A percentile compares a stretch with the other conserved stretches of the same genome.
phyloP scores from a whole-genome alignment of 805 yeast species.

The Wickerhamiella sorbophila region DNA sequence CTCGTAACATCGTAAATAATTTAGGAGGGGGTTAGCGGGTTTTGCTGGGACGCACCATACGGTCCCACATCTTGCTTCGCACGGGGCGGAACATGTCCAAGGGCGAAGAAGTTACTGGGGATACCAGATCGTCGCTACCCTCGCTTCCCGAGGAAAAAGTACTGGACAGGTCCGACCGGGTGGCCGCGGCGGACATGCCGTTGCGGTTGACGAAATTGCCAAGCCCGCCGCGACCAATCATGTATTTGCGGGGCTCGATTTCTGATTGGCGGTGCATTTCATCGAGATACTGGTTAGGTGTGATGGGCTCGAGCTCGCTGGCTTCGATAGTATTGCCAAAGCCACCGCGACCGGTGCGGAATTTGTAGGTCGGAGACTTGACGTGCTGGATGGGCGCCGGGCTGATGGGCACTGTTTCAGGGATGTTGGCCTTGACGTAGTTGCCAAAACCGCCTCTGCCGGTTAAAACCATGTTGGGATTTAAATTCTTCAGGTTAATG shows the following conservation, averaged over 20 bases:
- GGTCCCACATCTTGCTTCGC: conserved; percentile 6
- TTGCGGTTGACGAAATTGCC: conserved; percentile 22
- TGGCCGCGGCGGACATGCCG: neutral
- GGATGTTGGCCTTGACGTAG: conserved; percentile 8
- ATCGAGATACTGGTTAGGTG: conserved; percentile 24
- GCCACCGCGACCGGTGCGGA: conserved; percentile 28
- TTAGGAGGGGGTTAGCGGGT: conserved; percentile 4
- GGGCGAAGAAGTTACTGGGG: conserved; percentile 5
- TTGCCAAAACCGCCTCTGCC: conserved; percentile 25
- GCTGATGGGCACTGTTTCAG: neutral
- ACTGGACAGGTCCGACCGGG: neutral
- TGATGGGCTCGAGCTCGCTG: conserved; percentile 17
- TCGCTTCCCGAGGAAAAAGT: neutral
- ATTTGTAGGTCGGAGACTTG: conserved; percentile 23
- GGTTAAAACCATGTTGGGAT: conserved; percentile 20
- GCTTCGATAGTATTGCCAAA: conserved; percentile 26
- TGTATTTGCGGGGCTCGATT: conserved; percentile 22
- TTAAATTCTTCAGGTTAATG: too few species aligned
- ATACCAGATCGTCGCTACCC: neutral
- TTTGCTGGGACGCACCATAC: conserved; percentile 2
- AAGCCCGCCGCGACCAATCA: conserved; percentile 27
- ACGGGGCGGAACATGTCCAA: conserved; percentile 1
- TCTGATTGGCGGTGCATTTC: conserved; percentile 23
- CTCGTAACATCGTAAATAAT: neutral
- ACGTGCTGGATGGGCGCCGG: conserved; percentile 27